Evolutionary conservation across 768 basidiomycete genomes (phyloP), one percentile per base, ranked within the genome.

Genomic region (Nidularia pulvinata): DNA sequence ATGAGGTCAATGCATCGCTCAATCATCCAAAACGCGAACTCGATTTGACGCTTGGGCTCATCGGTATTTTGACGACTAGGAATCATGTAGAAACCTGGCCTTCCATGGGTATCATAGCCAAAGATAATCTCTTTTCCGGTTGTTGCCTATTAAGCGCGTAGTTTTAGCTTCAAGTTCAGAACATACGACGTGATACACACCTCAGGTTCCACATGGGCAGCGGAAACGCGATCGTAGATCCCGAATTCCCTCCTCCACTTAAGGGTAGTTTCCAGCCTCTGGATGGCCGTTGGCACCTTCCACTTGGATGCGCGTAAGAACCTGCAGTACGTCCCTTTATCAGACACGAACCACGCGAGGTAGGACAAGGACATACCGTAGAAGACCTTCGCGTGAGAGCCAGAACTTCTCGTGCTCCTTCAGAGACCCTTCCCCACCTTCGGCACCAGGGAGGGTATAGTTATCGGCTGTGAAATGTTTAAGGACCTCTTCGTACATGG

Each of bases 61-160:
- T 82, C 78, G 0, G 92, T 94, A 67, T 94, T 95, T 67, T 95
- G 93, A 19, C 83, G 83, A 63, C 78, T 79, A 6, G 79, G 79
- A 35, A 81, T 72, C 75, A 93, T 78, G 68, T 93, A 93, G 37
- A 86, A 69, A 0, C 74, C 85, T 3, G 91, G 91, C 52, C 89
- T 75, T 10, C 86, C 79, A 19, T 68, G 68, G 6, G 69, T 67
- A 65, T 94, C 92, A 63, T 82, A 93, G 4, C 93, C 94, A 59
- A 88, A 90, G 14, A 86, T 57, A 48, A 94, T 73, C 65, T 85
- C 79, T 70, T 96, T 95, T 33, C 94, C 94, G 4, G 93, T 95
- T 47, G 88, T 69, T 1, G 84, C 86, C 88, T 89, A 48, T 6
- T 48, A 30, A 30, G 25, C 25, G 25, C 25, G 25, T 30, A 30